Conservation (phyloP, 1,139 yeast genomes). For the Sugiyamaella neomexicana region DNA sequence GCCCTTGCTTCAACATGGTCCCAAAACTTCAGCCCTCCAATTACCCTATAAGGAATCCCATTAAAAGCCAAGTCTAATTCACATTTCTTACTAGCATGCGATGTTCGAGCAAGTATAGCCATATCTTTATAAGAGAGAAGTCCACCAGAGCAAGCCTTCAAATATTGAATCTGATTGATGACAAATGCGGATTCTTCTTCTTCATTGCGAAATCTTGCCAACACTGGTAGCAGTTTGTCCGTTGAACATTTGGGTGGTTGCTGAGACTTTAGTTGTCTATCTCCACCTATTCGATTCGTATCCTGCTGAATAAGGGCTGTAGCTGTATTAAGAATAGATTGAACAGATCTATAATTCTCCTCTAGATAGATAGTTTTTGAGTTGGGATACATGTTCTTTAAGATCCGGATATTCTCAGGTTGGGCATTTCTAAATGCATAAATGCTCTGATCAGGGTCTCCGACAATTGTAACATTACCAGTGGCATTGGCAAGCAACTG, state of each 20-base stretch:
- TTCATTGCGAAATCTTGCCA: constrained; percentile 44
- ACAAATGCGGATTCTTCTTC: constrained; percentile 60
- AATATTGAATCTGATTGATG: constrained; percentile 50
- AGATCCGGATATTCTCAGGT: constrained; percentile 60
- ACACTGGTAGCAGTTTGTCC: constrained; percentile 45
- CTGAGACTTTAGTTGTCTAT: constrained; percentile 21
- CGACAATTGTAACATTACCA: constrained; percentile 75
- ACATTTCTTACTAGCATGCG: constrained; percentile 55
- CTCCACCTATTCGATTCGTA: constrained; percentile 21
- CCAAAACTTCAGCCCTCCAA: constrained; percentile 79
- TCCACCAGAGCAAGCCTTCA: constrained; percentile 32
- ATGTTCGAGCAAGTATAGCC: constrained; percentile 68
- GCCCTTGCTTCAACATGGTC: constrained; percentile 67
- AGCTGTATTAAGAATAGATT: constrained; percentile 62
- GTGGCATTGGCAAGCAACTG: constrained; percentile 53
- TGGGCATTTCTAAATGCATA: constrained; percentile 86
- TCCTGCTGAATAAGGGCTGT: constrained; percentile 69
- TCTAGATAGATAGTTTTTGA: constrained; percentile 49
- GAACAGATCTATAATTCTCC: constrained; percentile 80
- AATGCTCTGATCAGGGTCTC: constrained; percentile 95
- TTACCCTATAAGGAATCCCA: constrained; percentile 62
- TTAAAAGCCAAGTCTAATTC: constrained; percentile 60
- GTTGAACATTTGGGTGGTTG: neutral
- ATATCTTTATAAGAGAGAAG: constrained; percentile 54
- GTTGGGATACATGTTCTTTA: constrained; percentile 51